These are phyloP conservation scores for Calocera cornea DNA, from an alignment of 768 basidiomycete genomes.

Conservation along the genomic window DNA sequence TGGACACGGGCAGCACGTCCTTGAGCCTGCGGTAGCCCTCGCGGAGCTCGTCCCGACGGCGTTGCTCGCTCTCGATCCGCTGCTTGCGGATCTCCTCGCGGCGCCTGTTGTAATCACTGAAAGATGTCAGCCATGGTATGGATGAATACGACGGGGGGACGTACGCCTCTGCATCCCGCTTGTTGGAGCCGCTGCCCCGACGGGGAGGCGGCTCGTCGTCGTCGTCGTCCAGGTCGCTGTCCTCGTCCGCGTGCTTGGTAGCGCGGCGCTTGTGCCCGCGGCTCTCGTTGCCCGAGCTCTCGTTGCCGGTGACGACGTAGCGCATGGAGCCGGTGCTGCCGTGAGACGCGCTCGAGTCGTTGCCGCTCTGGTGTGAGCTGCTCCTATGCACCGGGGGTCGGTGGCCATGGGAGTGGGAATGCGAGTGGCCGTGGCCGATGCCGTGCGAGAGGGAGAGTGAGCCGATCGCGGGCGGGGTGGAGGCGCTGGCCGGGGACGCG, in stretches of 20 bases:
- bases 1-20: constrained; percentile 75
- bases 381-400: background rate
- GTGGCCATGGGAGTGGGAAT: background rate
- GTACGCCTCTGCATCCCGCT: constrained; percentile 2
- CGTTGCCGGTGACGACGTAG: constrained; percentile 1
- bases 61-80: constrained; percentile 88
- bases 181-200: background rate
- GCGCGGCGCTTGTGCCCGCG: constrained; percentile 2
- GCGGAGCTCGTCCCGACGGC: constrained; percentile 81
- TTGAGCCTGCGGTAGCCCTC: constrained; percentile 85
- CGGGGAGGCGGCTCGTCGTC: background rate
- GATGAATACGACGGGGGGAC: background rate
- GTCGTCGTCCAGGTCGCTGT: constrained; percentile 6
- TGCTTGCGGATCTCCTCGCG: constrained; percentile 84
- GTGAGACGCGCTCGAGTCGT: background rate
- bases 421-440: background rate
- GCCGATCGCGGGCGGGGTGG: background rate
- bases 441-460: background rate
- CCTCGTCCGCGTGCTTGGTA: background rate
- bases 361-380: background rate
- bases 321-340: background rate
- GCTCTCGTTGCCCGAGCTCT: constrained; percentile 1
- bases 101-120: constrained; percentile 28
- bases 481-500: background rate
- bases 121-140: constrained; percentile 2